These are phyloP conservation scores for Oenanthe sinensis DNA, from an alignment of 129 eudicot species.

Conservation along the genomic window DNA sequence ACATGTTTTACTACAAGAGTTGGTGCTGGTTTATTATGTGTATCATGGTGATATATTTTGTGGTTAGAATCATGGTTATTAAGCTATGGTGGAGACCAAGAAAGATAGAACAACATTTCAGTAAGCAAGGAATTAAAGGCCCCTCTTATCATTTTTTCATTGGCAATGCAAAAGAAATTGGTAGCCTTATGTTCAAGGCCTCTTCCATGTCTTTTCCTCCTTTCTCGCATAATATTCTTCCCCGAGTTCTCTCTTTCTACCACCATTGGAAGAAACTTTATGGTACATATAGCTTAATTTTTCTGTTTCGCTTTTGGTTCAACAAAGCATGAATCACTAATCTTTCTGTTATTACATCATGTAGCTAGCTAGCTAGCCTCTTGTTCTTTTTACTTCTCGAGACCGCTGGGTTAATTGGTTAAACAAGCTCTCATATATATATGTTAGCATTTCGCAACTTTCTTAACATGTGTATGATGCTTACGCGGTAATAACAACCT, in stretches of 20 bases:
- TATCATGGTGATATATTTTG: conserved; percentile 17
- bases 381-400: conserved; percentile 6
- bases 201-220: conserved; percentile 80
- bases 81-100: conserved; percentile 87
- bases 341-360: background rate
- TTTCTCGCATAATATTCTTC: conserved; percentile 83
- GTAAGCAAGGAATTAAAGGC: conserved; percentile 82
- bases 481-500: background rate
- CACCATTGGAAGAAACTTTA: conserved; percentile 97
- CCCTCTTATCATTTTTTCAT: conserved; percentile 79
- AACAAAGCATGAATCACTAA: background rate
- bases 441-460: background rate
- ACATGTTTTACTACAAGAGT: conserved; percentile 11
- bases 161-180: conserved; percentile 88
- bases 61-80: conserved; percentile 31
- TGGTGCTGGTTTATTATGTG: conserved; percentile 14
- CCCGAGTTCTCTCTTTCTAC: conserved; percentile 93
- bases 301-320: background rate
- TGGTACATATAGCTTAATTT: conserved; percentile 38
- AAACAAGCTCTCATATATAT: background rate
- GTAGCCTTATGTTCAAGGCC: conserved; percentile 71
- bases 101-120: conserved; percentile 69
- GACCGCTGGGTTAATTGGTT: background rate
- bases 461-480: background rate
- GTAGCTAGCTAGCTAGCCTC: too few relatives aligned